Evolutionary conservation across 2,329 filamentous ascomycete genomes (phyloP), one percentile per base, ranked within the genome.

Genomic region (Colletotrichum graminicola): DNA sequence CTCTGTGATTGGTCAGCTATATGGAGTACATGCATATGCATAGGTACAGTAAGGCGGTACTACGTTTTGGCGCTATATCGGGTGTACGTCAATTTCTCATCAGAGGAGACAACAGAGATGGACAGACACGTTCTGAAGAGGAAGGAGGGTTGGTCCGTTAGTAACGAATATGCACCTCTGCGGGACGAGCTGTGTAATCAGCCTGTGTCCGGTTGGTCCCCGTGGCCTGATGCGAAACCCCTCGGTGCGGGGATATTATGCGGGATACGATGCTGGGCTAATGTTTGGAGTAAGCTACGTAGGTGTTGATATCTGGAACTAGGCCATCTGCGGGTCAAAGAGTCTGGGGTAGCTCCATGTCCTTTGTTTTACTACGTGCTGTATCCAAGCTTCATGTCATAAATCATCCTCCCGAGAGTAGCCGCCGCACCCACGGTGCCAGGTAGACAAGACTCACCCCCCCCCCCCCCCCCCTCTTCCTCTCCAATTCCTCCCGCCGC

Each of bases 141-240:
- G 34, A 34, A 23, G 49, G 49, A 54, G 4, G 41, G n/a, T n/a
- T 18, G 18, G 29, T 11, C 18, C 10, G 52, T 36, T 39, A 36
- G 52, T 55, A 55, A 56, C 6, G n/a, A 23, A 34, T 12, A 11
- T 54, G 47, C 47, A 47, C 16, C 47, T 21, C 47, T 18, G 36
- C 36, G 61, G 43, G 29, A 43, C 21, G 47, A 3, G 21, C 7
- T 63, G 52, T 59, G 59, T 71, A 59, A 68, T 68, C 39, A 54
- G 4, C 21, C n/a, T 39, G 68, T 36, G 59, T 68, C 59, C 39
- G 52, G 68, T 71, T 68, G 68, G 68, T 59, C 68, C 68, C 54
- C 68, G 63, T 68, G 68, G 29, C 32, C 43, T 47, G n/a, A 32
- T 68, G 39, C 64, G 64, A 71, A 68, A 71, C 68, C 32, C 45